Percentiles rank a stretch among this genome's conserved stretches.
phyloP scores from a whole-genome alignment of 225 moss, liverwort and hornwort species.

The Straminergon stramineum region DNA sequence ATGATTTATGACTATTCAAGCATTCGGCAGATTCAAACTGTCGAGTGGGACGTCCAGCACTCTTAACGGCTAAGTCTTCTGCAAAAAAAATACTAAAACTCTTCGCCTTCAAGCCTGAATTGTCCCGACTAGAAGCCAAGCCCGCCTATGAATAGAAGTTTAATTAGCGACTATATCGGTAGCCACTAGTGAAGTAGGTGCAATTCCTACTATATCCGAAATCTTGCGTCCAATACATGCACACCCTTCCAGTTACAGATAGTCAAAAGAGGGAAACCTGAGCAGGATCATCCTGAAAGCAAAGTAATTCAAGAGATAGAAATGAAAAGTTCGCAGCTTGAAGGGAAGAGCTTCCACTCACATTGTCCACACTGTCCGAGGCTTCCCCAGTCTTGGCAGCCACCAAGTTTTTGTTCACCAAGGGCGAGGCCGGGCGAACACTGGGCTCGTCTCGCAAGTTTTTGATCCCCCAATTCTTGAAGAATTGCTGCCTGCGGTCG shows the following conservation, averaged over 20 bases:
- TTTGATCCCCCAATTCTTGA: constrained; percentile 47
- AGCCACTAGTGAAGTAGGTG: neutral
- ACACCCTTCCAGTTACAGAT: neutral
- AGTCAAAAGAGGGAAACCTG: neutral
- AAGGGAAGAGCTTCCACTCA: constrained; percentile 11
- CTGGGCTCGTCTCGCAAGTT: constrained; percentile 41
- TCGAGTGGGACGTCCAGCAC: neutral
- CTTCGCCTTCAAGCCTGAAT: neutral
- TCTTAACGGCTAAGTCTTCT: neutral
- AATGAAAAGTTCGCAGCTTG: neutral
- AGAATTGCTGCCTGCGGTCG: constrained; percentile 47
- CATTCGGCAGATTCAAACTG: neutral
- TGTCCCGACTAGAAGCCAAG: neutral
- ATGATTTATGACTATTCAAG: neutral
- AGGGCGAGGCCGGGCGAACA: constrained; percentile 6
- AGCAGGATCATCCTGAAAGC: neutral
- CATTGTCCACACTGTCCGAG: neutral
- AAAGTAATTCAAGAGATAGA: neutral
- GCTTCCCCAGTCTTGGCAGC: neutral
- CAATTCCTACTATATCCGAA: neutral
- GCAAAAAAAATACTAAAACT: neutral
- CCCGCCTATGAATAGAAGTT: neutral
- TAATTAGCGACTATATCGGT: neutral
- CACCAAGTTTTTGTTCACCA: constrained; percentile 2
- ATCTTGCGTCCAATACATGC: neutral